Base-by-base conservation (phyloP, 805 yeast genomes). In the Pichia pseudocactophila region DNA sequence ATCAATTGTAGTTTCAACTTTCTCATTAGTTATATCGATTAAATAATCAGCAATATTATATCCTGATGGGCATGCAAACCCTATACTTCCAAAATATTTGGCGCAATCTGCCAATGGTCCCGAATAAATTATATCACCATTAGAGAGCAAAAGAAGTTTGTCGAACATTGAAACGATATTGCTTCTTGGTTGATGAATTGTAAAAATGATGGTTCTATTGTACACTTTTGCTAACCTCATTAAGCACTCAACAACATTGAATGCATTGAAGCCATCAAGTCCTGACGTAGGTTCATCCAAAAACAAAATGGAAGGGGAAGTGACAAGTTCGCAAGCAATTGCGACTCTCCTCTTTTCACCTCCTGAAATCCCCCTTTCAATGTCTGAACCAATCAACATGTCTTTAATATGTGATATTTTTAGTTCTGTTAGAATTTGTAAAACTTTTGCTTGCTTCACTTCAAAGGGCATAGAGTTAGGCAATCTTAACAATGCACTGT, bases 231-330 rank as follows among this genome's bases (percentile, higher is more conserved):
- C 86, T 44, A 92, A 69, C 44, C 82, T 73, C 2, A 84, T 90
- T 36, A 92, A 69, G 47, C 87, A 74, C 47, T 88, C 97, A 35
- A 92, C 71, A 7, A 92, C 98, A 53, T 89, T 87, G 56, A 76
- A 79, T 1, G 98, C 97, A 63, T 89, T 90, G 58, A 76, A 90
- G 7, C 97, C 80, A 60, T 92, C 99, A 45, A 92, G 69, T 1
- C 99, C 99, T 0, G 96, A 86, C 0, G 98, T 88, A 20, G 96
- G 96, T 58, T 88, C 96, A 62, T 88, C 96, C 41, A 88, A 64
- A 52, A 88, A 83, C 41, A 88, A 61, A 34, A 88, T 76, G 0
- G 88, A 74, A 1, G 96, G 96, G 2, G 88, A 80, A 0, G 96
- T 88, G 2, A 88, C 96, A 34, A 88, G 66, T 57, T 88, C 96